phyloP scores from a whole-genome alignment of 495 filamentous ascomycete genomes.

The Lasiosphaeria ovina region DNA sequence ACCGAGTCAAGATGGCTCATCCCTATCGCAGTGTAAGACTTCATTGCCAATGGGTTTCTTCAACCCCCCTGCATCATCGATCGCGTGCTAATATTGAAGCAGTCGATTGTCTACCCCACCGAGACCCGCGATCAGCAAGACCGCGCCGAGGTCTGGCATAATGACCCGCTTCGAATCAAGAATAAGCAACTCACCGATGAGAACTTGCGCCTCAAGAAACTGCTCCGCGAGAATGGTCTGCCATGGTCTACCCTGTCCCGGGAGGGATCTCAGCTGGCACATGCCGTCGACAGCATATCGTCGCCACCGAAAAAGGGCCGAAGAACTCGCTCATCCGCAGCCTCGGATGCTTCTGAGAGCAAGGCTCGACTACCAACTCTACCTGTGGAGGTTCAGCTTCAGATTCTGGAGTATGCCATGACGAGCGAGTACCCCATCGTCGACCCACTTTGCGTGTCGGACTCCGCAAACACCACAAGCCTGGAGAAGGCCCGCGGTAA shows the following conservation, averaged over 20 bases:
- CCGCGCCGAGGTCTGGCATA: slow-evolving; percentile 40
- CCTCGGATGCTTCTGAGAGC: background rate
- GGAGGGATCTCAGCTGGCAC: slow-evolving; percentile 11
- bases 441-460: slow-evolving; percentile 43
- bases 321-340: slow-evolving; percentile 14
- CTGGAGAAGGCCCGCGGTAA: slow-evolving; percentile 35
- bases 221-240: slow-evolving; percentile 40
- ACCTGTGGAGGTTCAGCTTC: slow-evolving; percentile 44
- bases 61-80: background rate
- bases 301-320: background rate
- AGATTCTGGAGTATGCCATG: slow-evolving; percentile 44
- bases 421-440: slow-evolving; percentile 44
- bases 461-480: slow-evolving; percentile 29
- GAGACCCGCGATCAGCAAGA: slow-evolving; percentile 45
- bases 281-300: slow-evolving; percentile 8
- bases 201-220: slow-evolving; percentile 36
- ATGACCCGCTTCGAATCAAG: slow-evolving; percentile 36
- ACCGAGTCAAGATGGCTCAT: too few relatives aligned
- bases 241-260: slow-evolving; percentile 21
- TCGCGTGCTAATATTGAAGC: slow-evolving; percentile 5
- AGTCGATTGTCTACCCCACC: slow-evolving; percentile 24
- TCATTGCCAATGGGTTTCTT: background rate
- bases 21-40: too few relatives aligned
- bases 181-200: slow-evolving; percentile 36
- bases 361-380: slow-evolving; percentile 34